Percentiles rank a stretch among this genome's conserved stretches.
These are phyloP conservation scores for Lipomyces mesembrius DNA, from an alignment of 805 yeast genomes.

Conservation along the genomic window DNA sequence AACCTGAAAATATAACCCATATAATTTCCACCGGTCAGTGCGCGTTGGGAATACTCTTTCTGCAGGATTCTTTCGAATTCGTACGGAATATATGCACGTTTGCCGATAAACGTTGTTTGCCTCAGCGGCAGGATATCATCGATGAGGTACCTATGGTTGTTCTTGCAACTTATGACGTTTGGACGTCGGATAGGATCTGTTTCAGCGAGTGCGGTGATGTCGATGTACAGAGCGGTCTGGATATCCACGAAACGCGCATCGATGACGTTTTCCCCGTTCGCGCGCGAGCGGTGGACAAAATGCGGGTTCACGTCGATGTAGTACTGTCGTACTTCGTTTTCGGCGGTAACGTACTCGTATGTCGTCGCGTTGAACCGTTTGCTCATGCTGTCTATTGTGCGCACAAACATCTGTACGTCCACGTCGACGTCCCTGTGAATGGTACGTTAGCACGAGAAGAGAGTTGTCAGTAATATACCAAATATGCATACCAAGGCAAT, in stretches of 20 bases:
- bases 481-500: constrained; percentile 52
- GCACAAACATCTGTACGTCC: constrained; percentile 58
- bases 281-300: constrained; percentile 55
- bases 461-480: background rate
- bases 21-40: constrained; percentile 26
- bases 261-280: constrained; percentile 56
- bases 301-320: constrained; percentile 56
- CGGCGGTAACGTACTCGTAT: constrained; percentile 60
- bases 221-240: constrained; percentile 63
- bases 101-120: constrained; percentile 64
- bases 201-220: constrained; percentile 57
- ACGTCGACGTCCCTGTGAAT: constrained; percentile 50
- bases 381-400: constrained; percentile 54
- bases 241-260: constrained; percentile 66
- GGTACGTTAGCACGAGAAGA: background rate
- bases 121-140: constrained; percentile 60
- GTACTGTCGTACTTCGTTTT: constrained; percentile 59
- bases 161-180: constrained; percentile 53
- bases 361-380: constrained; percentile 53
- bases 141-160: constrained; percentile 58
- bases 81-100: constrained; percentile 53
- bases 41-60: constrained; percentile 48
- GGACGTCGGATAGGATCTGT: constrained; percentile 35
- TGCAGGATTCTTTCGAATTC: constrained; percentile 46
- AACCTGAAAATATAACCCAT: constrained; percentile 22